Percentiles rank a stretch among this genome's conserved stretches.
Evolutionary conservation across 371 early-diverging fungal genomes (phyloP).

Genomic region (Syncephalastrum contaminatum): DNA sequence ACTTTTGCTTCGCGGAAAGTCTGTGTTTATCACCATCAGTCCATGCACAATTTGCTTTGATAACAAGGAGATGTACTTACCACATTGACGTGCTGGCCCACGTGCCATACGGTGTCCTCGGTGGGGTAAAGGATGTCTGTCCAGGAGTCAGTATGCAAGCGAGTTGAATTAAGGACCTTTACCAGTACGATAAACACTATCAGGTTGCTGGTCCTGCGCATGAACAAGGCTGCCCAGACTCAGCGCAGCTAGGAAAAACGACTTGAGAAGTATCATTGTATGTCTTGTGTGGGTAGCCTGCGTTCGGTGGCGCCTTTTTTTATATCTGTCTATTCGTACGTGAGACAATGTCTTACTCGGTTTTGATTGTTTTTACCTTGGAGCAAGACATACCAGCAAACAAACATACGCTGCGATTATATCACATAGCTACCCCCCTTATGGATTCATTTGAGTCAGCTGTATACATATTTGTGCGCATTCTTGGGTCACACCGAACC

Average conservation of each 20-base stretch:
- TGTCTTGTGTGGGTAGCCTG: too few species aligned
- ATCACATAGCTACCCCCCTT: too few species aligned
- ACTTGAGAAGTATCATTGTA: not conserved
- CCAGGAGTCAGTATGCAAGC: not conserved
- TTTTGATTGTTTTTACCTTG: not conserved
- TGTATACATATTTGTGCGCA: too few species aligned
- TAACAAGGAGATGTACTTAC: too few species aligned
- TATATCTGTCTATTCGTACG: too few species aligned
- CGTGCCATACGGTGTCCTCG: slow-evolving; percentile 26
- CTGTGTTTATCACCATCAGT: not conserved
- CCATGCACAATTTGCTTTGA: too few species aligned
- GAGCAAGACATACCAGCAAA: slow-evolving; percentile 2
- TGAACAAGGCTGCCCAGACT: not conserved
- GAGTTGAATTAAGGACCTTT: not conserved
- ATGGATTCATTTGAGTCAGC: too few species aligned
- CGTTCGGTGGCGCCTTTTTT: too few species aligned
- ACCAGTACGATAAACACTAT: too few species aligned
- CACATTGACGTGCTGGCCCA: too few species aligned
- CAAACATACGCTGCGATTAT: not conserved
- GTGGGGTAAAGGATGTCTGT: slow-evolving; percentile 30
- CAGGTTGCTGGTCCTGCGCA: slow-evolving; percentile 1
- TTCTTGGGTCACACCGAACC: not conserved
- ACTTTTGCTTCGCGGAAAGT: slow-evolving; percentile 6
- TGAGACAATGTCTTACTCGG: too few species aligned
- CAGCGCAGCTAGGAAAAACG: not conserved